A percentile compares a stretch with the other conserved stretches of the same genome.
These are phyloP conservation scores for Penicillium antarcticum DNA, from an alignment of 495 filamentous ascomycete genomes.

Conservation along the genomic window DNA sequence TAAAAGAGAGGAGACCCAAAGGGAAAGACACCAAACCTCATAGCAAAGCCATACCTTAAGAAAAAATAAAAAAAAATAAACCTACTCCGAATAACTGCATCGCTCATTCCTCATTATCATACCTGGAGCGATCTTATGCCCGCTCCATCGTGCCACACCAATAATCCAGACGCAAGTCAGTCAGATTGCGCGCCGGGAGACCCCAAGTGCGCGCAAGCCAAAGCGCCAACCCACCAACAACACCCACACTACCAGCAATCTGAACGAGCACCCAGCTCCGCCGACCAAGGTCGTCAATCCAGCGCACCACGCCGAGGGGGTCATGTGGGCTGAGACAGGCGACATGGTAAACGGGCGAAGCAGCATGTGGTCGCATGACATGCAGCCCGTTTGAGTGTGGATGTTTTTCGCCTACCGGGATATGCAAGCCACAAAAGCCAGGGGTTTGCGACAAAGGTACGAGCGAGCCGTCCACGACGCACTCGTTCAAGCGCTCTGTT, in stretches of 20 bases:
- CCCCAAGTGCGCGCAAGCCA: conserved; percentile 55
- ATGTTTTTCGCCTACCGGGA: conserved; percentile 18
- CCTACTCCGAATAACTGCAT: not conserved
- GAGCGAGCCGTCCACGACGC: conserved; percentile 67
- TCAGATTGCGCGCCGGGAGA: conserved; percentile 31
- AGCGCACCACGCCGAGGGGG: conserved; percentile 71
- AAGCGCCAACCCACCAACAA: conserved; percentile 70
- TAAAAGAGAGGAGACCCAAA: not conserved
- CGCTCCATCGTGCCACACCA: conserved; percentile 18
- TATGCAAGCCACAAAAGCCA: conserved; percentile 27
- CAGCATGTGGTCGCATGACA: conserved; percentile 22
- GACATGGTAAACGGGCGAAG: conserved; percentile 25
- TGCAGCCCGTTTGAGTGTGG: conserved; percentile 16
- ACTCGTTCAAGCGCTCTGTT: conserved; percentile 70
- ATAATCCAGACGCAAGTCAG: conserved; percentile 36
- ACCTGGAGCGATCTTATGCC: not conserved
- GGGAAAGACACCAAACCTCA: not conserved
- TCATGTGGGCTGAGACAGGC: conserved; percentile 55
- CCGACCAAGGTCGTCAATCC: conserved; percentile 63
- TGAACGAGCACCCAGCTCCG: conserved; percentile 70
- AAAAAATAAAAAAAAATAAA: not conserved
- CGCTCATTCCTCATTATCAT: conserved; percentile 5
- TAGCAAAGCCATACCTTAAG: too few relatives aligned
- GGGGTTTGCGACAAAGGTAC: conserved; percentile 47
- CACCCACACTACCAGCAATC: conserved; percentile 70